Percentiles rank a stretch among this genome's conserved stretches.
Conservation (phyloP, 495 filamentous ascomycete species). For the Penicillium longicatenatum region DNA sequence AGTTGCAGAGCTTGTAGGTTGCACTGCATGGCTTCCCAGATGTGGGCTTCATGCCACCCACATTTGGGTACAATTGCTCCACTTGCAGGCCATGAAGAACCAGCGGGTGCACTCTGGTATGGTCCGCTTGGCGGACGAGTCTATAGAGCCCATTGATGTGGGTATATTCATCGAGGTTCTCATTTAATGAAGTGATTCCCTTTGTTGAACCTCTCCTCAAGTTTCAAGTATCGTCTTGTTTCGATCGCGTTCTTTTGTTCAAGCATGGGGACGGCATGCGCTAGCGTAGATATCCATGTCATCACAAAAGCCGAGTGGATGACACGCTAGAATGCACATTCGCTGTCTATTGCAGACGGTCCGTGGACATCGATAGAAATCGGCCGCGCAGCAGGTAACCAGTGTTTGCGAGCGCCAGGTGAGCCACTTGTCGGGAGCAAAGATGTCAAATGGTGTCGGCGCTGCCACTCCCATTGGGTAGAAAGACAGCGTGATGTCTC, state of each 20-base stretch:
- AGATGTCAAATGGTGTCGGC: neutral
- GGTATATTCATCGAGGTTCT: neutral
- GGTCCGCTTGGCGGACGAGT: neutral
- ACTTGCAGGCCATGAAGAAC: neutral
- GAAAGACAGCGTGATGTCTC: neutral
- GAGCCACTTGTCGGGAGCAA: neutral
- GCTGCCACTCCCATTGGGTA: neutral
- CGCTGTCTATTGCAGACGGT: neutral
- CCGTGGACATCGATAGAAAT: neutral
- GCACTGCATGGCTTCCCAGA: neutral
- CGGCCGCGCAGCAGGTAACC: neutral
- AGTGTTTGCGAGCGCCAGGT: neutral
- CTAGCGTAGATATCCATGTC: neutral
- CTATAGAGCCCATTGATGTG: neutral
- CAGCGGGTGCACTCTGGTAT: neutral
- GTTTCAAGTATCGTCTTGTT: neutral
- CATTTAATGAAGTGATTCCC: neutral
- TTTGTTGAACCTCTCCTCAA: neutral
- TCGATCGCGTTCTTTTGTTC: neutral
- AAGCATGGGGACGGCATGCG: neutral
- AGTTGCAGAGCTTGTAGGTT: neutral
- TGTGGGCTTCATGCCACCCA: slow-evolving; percentile 1
- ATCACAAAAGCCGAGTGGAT: neutral
- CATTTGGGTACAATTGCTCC: neutral
- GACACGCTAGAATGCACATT: neutral